These are phyloP conservation scores for Stygiomarasmius scandens DNA, from an alignment of 1,284 basidiomycete species.

Conservation along the genomic window DNA sequence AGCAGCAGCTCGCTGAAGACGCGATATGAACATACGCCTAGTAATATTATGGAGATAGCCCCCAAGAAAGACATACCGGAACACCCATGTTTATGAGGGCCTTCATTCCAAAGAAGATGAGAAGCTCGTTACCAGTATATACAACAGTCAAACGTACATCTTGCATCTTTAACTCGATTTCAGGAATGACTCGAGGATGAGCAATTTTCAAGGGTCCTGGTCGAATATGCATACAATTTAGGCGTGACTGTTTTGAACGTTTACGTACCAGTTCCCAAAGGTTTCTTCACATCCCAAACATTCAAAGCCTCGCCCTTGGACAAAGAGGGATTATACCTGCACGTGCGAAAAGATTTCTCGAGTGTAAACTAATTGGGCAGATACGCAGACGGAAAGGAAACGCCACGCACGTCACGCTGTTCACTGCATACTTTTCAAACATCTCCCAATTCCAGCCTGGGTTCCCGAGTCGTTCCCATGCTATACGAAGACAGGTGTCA, in stretches of 20 bases:
- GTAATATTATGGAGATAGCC: too few species aligned
- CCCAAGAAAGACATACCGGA: too few species aligned
- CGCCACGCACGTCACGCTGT: slow-evolving; percentile 31
- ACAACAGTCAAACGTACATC: slow-evolving; percentile 10
- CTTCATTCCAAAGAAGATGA: too few species aligned
- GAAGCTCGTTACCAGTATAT: too few species aligned
- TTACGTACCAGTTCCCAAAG: slow-evolving; percentile 8
- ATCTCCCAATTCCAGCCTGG: slow-evolving; percentile 46
- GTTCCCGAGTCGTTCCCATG: slow-evolving; percentile 35
- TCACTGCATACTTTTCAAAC: slow-evolving; percentile 35
- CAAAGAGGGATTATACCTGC: background rate
- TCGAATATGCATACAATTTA: background rate
- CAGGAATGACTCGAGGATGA: slow-evolving; percentile 12
- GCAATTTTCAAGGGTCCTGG: slow-evolving; percentile 21
- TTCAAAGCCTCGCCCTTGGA: background rate
- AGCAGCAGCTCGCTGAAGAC: slow-evolving; percentile 3
- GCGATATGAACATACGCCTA: too few species aligned
- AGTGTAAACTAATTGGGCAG: background rate
- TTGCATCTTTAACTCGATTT: slow-evolving; percentile 10
- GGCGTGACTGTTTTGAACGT: background rate
- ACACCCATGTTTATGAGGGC: slow-evolving; percentile 13
- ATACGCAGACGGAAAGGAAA: background rate
- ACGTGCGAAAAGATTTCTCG: background rate
- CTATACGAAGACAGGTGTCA: too few species aligned
- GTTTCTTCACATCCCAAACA: slow-evolving; percentile 8